Conservation (phyloP, 129 eudicot genomes). For the Sambucus nigra region DNA sequence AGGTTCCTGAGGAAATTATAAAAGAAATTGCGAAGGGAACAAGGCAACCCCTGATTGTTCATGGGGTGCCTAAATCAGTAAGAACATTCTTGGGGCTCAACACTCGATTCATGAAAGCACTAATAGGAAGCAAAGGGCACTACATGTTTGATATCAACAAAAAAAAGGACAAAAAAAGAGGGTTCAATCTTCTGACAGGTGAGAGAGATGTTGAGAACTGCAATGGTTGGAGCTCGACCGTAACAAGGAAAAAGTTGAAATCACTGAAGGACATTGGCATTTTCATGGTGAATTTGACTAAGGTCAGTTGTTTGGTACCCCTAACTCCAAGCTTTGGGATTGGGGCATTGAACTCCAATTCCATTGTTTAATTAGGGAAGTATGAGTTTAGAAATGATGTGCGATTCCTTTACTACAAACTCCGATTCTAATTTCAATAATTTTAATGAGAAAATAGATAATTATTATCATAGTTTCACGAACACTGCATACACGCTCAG, state of each 20-base stretch:
- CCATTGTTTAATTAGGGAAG: too few relatives aligned
- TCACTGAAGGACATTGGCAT: constrained; percentile 44
- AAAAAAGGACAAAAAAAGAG: constrained; percentile 17
- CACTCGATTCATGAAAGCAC: constrained; percentile 20
- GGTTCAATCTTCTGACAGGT: constrained; percentile 33
- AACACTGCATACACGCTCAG: too few relatives aligned
- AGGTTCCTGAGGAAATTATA: constrained; percentile 58
- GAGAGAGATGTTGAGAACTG: constrained; percentile 46
- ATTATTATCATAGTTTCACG: too few relatives aligned
- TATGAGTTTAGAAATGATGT: too few relatives aligned
- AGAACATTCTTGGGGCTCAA: constrained; percentile 32
- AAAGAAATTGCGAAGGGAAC: constrained; percentile 41
- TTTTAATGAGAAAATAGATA: too few relatives aligned
- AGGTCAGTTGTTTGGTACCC: too few relatives aligned
- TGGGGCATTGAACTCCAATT: too few relatives aligned
- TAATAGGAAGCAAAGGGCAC: constrained; percentile 19
- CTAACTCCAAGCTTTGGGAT: too few relatives aligned
- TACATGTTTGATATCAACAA: constrained; percentile 20
- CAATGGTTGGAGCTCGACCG: constrained; percentile 60
- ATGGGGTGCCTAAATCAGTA: constrained; percentile 18
- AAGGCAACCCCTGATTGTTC: constrained; percentile 43
- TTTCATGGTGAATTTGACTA: constrained; percentile 66
- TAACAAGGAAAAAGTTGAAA: constrained; percentile 31
- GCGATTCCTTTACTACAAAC: too few relatives aligned
- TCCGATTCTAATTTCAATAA: too few relatives aligned